Evolutionary conservation across 495 filamentous ascomycete genomes (phyloP).

Genomic region (Baudoinia panamericana): DNA sequence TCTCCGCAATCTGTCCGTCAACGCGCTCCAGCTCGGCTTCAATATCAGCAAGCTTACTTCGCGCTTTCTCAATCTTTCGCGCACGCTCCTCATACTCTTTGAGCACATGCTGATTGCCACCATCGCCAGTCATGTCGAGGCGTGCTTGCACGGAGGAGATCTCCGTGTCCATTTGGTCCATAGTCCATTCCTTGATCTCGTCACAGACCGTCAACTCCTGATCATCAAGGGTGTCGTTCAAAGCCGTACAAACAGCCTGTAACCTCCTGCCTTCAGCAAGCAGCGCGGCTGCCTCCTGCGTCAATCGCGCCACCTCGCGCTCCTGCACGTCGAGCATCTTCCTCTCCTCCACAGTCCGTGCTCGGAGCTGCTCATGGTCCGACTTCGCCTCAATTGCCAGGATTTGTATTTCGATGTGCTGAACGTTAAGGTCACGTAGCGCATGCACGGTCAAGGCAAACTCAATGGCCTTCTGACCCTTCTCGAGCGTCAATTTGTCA

Average conservation of each 20-base stretch:
- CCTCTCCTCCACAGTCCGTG: constrained; percentile 46
- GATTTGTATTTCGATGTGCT: constrained; percentile 53
- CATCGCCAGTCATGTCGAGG: constrained; percentile 66
- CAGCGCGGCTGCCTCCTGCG: constrained; percentile 20
- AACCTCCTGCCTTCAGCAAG: constrained; percentile 27
- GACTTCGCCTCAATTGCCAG: constrained; percentile 65
- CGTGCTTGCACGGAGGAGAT: constrained; percentile 61
- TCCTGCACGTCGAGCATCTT: constrained; percentile 38
- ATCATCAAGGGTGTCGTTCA: constrained; percentile 20
- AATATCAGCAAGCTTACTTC: constrained; percentile 35
- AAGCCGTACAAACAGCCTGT: not conserved
- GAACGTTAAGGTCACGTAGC: constrained; percentile 46
- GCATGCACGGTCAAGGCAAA: constrained; percentile 48
- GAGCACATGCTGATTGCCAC: constrained; percentile 51
- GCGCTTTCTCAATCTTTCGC: constrained; percentile 42
- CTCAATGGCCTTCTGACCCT: constrained; percentile 49
- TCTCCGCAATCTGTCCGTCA: constrained; percentile 43
- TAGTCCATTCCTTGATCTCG: constrained; percentile 33
- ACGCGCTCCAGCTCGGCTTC: constrained; percentile 37
- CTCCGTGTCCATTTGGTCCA: constrained; percentile 57
- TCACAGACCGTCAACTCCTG: constrained; percentile 26
- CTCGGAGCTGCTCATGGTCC: constrained; percentile 51
- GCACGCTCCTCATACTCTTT: constrained; percentile 64
- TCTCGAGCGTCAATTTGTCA: constrained; percentile 46
- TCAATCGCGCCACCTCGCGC: constrained; percentile 30